A percentile compares a stretch with the other conserved stretches of the same genome.
Evolutionary conservation across 73 alveolate species (phyloP).

Genomic region (Tetrahymena elliotti): DNA sequence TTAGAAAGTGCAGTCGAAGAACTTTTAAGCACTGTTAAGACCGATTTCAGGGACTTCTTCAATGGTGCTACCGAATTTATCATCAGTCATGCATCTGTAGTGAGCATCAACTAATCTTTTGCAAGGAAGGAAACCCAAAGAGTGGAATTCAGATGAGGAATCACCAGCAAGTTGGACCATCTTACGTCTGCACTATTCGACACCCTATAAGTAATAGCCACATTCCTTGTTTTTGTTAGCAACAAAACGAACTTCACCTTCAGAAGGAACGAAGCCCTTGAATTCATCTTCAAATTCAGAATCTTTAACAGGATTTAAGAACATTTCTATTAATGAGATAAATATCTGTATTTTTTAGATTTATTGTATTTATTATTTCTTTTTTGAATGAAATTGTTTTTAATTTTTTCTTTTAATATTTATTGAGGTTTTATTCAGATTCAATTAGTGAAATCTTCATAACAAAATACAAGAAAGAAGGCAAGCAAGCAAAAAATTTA

Average conservation of each 20-base stretch:
- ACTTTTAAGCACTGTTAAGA: not conserved
- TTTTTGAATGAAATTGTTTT: not conserved
- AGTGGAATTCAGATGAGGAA: not conserved
- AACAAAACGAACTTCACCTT: not conserved
- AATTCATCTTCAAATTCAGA: not conserved
- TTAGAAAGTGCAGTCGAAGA: not conserved
- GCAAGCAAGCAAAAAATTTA: not conserved
- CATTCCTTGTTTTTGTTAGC: not conserved
- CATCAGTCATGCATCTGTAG: not conserved
- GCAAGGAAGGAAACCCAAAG: not conserved
- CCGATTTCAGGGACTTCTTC: not conserved
- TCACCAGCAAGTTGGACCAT: not conserved
- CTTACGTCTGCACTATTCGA: not conserved
- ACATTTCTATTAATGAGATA: not conserved
- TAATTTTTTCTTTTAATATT: not conserved
- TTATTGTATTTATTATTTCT: not conserved
- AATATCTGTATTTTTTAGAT: not conserved
- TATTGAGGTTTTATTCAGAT: not conserved
- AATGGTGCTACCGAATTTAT: not conserved
- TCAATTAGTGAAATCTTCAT: not conserved
- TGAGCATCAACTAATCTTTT: not conserved
- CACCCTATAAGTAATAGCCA: not conserved
- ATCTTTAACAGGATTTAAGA: not conserved
- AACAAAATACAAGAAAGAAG: not conserved
- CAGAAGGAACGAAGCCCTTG: not conserved